These are phyloP conservation scores for Cicer judaicum DNA, from an alignment of 306 rosid genomes.

Conservation along the genomic window DNA sequence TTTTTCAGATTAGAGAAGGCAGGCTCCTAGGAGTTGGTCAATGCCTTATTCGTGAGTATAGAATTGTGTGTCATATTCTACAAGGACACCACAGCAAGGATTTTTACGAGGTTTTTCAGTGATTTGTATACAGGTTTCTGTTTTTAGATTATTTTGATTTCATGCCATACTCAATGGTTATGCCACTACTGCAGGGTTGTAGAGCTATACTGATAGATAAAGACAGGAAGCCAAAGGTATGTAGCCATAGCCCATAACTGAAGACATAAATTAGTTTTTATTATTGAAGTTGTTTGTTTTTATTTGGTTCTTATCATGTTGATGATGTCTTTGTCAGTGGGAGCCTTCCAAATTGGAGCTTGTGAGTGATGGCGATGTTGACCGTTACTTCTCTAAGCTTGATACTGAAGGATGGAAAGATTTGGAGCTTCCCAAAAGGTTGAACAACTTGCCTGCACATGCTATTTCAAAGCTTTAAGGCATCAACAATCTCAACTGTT, in stretches of 20 bases:
- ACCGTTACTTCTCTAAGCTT: constrained; percentile 60
- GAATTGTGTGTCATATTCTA: constrained; percentile 78
- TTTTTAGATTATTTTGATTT: constrained; percentile 31
- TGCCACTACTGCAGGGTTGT: constrained; percentile 73
- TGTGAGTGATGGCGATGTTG: constrained; percentile 56
- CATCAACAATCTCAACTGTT: not conserved
- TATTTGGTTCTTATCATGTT: constrained; percentile 24
- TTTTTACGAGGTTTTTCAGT: constrained; percentile 72
- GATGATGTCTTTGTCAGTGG: constrained; percentile 56
- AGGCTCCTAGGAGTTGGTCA: constrained; percentile 81
- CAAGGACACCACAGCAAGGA: constrained; percentile 85
- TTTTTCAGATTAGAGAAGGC: constrained; percentile 75
- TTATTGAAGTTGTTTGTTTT: constrained; percentile 32
- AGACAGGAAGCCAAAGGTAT: constrained; percentile 91
- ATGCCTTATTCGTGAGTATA: constrained; percentile 80
- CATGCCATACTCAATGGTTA: constrained; percentile 26
- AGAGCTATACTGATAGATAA: constrained; percentile 91
- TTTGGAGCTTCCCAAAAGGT: constrained; percentile 75
- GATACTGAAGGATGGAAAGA: constrained; percentile 79
- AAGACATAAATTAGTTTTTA: not conserved
- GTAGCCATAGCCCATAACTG: not conserved
- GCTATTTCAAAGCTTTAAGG: constrained; percentile 80
- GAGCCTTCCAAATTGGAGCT: constrained; percentile 66
- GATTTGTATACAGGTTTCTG: not conserved
- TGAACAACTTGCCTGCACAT: constrained; percentile 64